Conservation (phyloP, 2,329 filamentous ascomycete genomes). For the Fusarium goolgardi region DNA sequence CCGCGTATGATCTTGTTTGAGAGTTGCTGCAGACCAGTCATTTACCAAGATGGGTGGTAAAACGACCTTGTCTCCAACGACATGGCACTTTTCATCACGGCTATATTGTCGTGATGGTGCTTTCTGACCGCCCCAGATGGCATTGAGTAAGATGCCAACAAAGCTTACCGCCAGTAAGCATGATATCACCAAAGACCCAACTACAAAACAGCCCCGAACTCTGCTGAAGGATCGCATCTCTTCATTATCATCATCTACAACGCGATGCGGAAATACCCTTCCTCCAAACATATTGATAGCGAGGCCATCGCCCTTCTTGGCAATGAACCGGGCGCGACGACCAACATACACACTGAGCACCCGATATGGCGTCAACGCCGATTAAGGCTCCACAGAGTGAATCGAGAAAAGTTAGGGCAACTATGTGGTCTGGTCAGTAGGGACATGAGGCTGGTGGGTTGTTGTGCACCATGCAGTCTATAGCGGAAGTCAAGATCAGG, state of each 20-base stretch:
- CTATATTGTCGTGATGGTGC: background rate
- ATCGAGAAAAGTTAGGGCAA: slow-evolving; percentile 53
- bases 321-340: slow-evolving; percentile 66
- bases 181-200: background rate
- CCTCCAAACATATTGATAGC: slow-evolving; percentile 48
- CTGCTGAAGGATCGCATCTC: background rate
- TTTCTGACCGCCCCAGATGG: slow-evolving; percentile 3
- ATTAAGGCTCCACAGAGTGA: background rate
- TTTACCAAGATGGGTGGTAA: background rate
- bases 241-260: background rate
- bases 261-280: slow-evolving; percentile 2
- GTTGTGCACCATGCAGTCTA: slow-evolving; percentile 60
- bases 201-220: slow-evolving; percentile 5
- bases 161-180: slow-evolving; percentile 1
- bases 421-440: slow-evolving; percentile 66
- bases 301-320: slow-evolving; percentile 64
- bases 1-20: background rate
- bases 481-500: slow-evolving; percentile 38
- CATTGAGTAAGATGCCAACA: slow-evolving; percentile 1
- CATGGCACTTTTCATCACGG: background rate
- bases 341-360: slow-evolving; percentile 57
- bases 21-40: background rate
- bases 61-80: background rate
- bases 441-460: slow-evolving; percentile 66
- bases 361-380: slow-evolving; percentile 62